Evolutionary conservation across 1,139 yeast genomes (phyloP), one percentile per base, ranked within the genome.

Genomic region (Geotrichum siamense): DNA sequence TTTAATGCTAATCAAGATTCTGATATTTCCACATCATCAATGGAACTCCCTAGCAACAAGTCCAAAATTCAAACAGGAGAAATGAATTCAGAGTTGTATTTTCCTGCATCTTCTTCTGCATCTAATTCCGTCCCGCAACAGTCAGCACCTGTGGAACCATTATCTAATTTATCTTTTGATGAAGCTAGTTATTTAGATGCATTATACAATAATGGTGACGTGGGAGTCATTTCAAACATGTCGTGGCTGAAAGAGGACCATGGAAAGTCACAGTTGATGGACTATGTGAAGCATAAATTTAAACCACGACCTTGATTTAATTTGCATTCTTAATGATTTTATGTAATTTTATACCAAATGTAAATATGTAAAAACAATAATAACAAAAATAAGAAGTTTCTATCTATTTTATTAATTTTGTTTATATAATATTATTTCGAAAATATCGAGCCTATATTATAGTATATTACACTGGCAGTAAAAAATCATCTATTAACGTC

Each of bases 191-290:
- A 34, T 28, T 20, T 42, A 12, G 43, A 38, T 19, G 41, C 45
- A 2, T 34, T 38, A 6, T 43, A 38, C 27, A 38, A 43, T 16
- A 34, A 27, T 27, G 45, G 45, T 10, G 45, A 43, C 12, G 43
- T 38, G 6, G 46, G 46, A 5, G 42, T 34, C 13, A 38, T 38
- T 9, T 43, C 46, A 12, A 43, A 38, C 25, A 33, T 43, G 46
- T 15, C 39, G 12, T 43, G 46, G 46, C 27, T 38, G 36, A 30
- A 29, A 13, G 46, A 43, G n/a, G 46, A 43, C 29, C 46, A 38
- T 22, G 46, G 46, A n/a, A 38, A 38, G 13, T 27, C 38, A 15
- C 46, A 43, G 22, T 29, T 43, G 13, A 43, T 43, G 46, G 46
- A 43, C 20, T 43, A 43, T 26, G 46, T 43, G 16, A 43, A 38